Conservation (phyloP, 352 stramenopile species). For the Thraustotheca clavata region DNA sequence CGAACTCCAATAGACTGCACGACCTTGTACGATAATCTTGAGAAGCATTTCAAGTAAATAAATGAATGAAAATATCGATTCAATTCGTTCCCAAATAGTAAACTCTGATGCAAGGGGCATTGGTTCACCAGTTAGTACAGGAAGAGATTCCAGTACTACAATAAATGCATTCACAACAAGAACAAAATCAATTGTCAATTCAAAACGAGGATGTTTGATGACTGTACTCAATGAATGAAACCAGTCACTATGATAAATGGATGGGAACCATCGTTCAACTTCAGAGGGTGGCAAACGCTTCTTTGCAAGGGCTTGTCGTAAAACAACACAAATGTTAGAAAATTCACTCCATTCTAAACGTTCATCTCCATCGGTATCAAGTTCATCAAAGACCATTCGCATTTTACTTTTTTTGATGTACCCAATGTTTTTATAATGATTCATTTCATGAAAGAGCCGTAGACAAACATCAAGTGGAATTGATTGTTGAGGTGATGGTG, state of each 20-base stretch:
- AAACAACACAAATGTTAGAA: constrained; percentile 13
- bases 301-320: constrained; percentile 12
- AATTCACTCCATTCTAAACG: constrained; percentile 21
- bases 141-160: constrained; percentile 21
- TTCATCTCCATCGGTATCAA: constrained; percentile 21
- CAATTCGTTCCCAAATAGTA: constrained; percentile 17
- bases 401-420: constrained; percentile 18
- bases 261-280: constrained; percentile 4
- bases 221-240: neutral
- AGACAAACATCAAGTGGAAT: constrained; percentile 18
- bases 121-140: constrained; percentile 4
- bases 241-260: neutral
- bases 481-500: neutral
- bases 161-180: constrained; percentile 25
- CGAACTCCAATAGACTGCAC: constrained; percentile 47
- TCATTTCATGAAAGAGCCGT: constrained; percentile 22
- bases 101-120: constrained; percentile 7
- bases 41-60: constrained; percentile 78
- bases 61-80: constrained; percentile 39
- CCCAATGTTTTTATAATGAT: constrained; percentile 20
- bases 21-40: constrained; percentile 59
- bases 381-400: constrained; percentile 20
- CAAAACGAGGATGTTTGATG: constrained; percentile 21
- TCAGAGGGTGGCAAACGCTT: neutral
- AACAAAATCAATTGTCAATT: constrained; percentile 22